phyloP scores from a whole-genome alignment of 441 rosid species.

The California macrophylla region DNA sequence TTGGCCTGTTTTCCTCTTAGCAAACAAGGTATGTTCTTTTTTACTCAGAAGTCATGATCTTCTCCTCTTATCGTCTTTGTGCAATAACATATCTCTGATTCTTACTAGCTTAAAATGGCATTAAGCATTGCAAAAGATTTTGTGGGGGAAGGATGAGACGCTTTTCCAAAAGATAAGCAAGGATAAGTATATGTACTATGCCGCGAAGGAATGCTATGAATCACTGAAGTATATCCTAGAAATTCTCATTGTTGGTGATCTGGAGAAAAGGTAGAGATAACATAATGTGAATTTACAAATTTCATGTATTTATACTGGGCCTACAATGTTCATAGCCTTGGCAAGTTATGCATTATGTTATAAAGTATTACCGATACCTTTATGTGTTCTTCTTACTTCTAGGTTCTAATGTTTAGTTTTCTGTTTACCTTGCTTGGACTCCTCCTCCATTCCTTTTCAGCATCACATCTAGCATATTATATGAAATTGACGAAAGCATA shows the following conservation, averaged over 20 bases:
- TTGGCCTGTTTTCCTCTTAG: constrained; percentile 95
- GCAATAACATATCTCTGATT: constrained; percentile 27
- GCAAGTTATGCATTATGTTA: neutral
- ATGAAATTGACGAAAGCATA: constrained; percentile 73
- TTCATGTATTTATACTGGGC: constrained; percentile 1
- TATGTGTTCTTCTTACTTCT: neutral
- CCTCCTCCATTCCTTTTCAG: constrained; percentile 30
- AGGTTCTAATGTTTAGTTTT: constrained; percentile 7
- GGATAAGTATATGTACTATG: constrained; percentile 81
- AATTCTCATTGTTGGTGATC: constrained; percentile 65
- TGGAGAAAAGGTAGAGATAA: constrained; percentile 63
- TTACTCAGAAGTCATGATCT: neutral
- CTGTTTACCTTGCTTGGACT: constrained; percentile 12
- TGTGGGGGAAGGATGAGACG: constrained; percentile 54
- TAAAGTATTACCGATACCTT: neutral
- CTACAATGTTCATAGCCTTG: neutral
- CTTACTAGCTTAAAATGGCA: constrained; percentile 68
- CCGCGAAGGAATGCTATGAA: constrained; percentile 81
- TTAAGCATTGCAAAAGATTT: constrained; percentile 80
- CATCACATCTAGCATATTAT: constrained; percentile 44
- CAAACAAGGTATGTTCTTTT: constrained; percentile 56
- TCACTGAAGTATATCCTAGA: constrained; percentile 75
- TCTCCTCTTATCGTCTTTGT: constrained; percentile 14
- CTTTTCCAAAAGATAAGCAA: constrained; percentile 63
- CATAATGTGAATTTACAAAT: constrained; percentile 6